Evolutionary conservation across 1,284 basidiomycete genomes (phyloP).

Genomic region (Cutaneotrichosporon cyanovorans): DNA sequence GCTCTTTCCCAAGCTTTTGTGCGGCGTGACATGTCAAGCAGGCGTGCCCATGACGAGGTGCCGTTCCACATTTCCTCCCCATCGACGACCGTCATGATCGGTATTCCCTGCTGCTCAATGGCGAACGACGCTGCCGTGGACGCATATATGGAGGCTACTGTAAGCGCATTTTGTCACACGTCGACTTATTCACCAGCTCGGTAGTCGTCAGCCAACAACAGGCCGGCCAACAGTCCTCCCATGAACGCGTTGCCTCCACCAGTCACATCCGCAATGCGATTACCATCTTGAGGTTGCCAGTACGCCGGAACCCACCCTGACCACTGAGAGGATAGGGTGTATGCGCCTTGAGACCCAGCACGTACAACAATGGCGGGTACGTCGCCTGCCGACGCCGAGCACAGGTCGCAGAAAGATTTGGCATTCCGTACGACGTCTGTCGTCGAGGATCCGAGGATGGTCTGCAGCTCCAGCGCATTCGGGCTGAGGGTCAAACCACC

Average conservation of each 20-base stretch:
- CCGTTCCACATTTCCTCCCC: conserved; percentile 59
- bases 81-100: conserved; percentile 44
- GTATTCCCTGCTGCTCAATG: conserved; percentile 74
- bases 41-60: conserved; percentile 43
- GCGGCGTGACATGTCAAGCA: conserved; percentile 15
- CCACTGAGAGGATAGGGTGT: conserved; percentile 46
- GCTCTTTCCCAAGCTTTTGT: background rate
- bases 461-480: conserved; percentile 49
- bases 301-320: conserved; percentile 67
- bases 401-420: conserved; percentile 4
- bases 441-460: conserved; percentile 43
- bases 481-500: conserved; percentile 37
- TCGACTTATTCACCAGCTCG: conserved; percentile 53
- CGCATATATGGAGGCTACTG: conserved; percentile 60
- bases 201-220: conserved; percentile 55
- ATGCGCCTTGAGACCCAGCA: conserved; percentile 68
- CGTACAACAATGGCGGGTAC: conserved; percentile 58
- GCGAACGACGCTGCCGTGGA: conserved; percentile 71
- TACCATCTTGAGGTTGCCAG: conserved; percentile 50
- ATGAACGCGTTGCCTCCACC: conserved; percentile 84
- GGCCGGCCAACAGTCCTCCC: conserved; percentile 70
- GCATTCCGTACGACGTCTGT: conserved; percentile 11
- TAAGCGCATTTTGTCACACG: background rate
- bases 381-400: conserved; percentile 41
- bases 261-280: conserved; percentile 70